Percentiles rank a stretch among this genome's conserved stretches.
Evolutionary conservation across 305 asterid species (phyloP).

Genomic region (Ilex paraguariensis): DNA sequence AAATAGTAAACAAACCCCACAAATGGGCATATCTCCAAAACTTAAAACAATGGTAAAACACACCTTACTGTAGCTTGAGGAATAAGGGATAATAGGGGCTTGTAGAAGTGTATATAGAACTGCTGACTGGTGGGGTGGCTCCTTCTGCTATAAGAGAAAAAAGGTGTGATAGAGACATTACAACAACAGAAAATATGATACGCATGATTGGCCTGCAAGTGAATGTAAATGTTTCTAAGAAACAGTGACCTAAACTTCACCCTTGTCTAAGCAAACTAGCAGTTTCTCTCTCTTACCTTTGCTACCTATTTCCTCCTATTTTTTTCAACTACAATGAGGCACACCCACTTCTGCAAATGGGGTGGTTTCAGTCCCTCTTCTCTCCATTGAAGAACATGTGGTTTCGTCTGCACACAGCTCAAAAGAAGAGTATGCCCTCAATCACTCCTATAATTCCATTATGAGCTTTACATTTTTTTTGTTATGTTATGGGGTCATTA

Average conservation of each 20-base stretch:
- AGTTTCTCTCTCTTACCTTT: slow-evolving; percentile 27
- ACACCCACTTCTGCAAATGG: slow-evolving; percentile 57
- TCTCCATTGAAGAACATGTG: slow-evolving; percentile 85
- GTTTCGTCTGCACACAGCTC: slow-evolving; percentile 73
- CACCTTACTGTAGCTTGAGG: slow-evolving; percentile 12
- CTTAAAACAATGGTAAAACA: not conserved
- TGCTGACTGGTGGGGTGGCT: slow-evolving; percentile 43
- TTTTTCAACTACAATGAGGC: slow-evolving; percentile 43
- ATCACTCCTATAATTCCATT: not conserved
- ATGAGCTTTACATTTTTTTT: not conserved
- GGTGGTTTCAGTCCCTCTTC: slow-evolving; percentile 90
- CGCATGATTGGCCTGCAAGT: slow-evolving; percentile 54
- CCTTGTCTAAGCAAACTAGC: slow-evolving; percentile 81
- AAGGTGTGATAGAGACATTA: slow-evolving; percentile 47
- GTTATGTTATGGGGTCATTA: no score
- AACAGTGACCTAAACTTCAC: slow-evolving; percentile 64
- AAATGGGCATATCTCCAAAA: slow-evolving; percentile 3
- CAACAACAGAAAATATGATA: slow-evolving; percentile 48
- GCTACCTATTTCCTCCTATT: slow-evolving; percentile 20
- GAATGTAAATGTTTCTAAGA: slow-evolving; percentile 28
- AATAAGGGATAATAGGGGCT: slow-evolving; percentile 12
- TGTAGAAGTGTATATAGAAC: slow-evolving; percentile 20
- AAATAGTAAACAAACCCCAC: slow-evolving; percentile 1
- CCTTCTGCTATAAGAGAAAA: slow-evolving; percentile 41
- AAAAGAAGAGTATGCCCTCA: slow-evolving; percentile 54